Base-by-base conservation (phyloP, 106 monocot genomes). In the Hemerocallis citrina region DNA sequence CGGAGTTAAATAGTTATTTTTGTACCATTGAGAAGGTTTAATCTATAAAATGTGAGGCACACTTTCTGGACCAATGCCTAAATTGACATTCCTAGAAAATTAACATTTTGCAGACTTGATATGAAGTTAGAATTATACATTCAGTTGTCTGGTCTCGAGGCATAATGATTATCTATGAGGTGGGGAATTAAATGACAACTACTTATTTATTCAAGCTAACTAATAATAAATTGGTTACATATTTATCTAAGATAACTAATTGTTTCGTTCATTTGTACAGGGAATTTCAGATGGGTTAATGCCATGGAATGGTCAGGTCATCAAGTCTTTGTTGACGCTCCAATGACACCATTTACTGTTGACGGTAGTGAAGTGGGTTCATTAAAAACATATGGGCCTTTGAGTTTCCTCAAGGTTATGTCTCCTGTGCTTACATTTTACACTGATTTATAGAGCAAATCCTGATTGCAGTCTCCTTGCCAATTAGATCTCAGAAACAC, bases 291-390 rank as follows among this genome's bases (percentile, higher is more conserved):
- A 59, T 80, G 80, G 75, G 80, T 71, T 19, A 54, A 66, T 28
- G 61, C 80, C 5, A 80, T 80, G 80, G 57, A 80, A 14, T 80
- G 80, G 80, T 71, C 80, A 27, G 80, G 75, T 36, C 70, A 71
- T 17, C 30, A 55, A 44, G 48, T 28, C 52, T 80, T 71, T 62
- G n/a, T 40, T n/a, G 51, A 55, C 43, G 66, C 80, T 67, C 75
- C 70, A 15, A 51, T 66, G 38, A 2, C 15, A 62, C 56, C 75
- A 71, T 81, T 81, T 54, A 62, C 21, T 30, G 71, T 77, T 40
- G 66, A 66, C 7, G 60, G 71, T 31, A 41, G 51, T 12, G 65
- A 76, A 56, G 70, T 71, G 25, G 76, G 77, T 22, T 31, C 42
- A 14, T 30, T 71, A 11, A 77, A 77, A 61, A 35, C 71, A 57